Conservation (phyloP, 768 basidiomycete genomes). For the Leucosporidium yakuticum region DNA sequence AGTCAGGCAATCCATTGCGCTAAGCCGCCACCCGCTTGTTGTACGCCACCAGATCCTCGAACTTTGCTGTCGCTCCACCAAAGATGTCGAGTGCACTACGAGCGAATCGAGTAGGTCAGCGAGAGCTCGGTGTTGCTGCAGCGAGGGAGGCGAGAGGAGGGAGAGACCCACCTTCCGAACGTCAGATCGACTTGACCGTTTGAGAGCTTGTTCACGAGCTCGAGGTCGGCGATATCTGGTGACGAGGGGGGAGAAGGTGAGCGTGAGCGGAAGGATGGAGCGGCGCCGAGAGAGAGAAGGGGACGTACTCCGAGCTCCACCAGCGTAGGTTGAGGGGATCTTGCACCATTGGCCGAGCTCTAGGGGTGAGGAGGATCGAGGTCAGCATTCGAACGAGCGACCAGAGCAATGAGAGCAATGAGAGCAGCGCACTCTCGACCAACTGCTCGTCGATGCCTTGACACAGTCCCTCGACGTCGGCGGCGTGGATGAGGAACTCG, state of each 20-base stretch:
- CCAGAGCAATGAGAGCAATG: no score
- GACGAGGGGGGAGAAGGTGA: neutral
- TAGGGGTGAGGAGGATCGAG: constrained; percentile 40
- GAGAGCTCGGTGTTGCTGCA: neutral
- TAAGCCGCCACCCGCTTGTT: constrained; percentile 33
- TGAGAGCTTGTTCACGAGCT: constrained; percentile 71
- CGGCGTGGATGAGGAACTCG: constrained; percentile 92
- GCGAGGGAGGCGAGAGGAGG: neutral
- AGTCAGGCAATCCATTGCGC: neutral
- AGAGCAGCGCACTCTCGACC: constrained; percentile 69
- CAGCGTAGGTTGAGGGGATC: constrained; percentile 93
- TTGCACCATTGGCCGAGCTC: constrained; percentile 84
- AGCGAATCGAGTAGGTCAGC: neutral
- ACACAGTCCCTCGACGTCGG: constrained; percentile 97
- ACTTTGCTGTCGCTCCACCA: constrained; percentile 47
- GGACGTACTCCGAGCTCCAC: constrained; percentile 77
- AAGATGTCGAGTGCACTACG: constrained; percentile 50
- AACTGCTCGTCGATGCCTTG: constrained; percentile 90
- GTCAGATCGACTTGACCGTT: constrained; percentile 78
- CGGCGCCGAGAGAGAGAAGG: neutral
- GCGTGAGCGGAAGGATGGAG: neutral
- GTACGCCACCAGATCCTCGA: constrained; percentile 46
- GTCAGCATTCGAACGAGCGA: neutral
- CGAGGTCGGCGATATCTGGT: constrained; percentile 71
- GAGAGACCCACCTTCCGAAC: constrained; percentile 62